A percentile compares a stretch with the other conserved stretches of the same genome.
Evolutionary conservation across 257 asterid species (phyloP).

Genomic region (Petunia axillaris): DNA sequence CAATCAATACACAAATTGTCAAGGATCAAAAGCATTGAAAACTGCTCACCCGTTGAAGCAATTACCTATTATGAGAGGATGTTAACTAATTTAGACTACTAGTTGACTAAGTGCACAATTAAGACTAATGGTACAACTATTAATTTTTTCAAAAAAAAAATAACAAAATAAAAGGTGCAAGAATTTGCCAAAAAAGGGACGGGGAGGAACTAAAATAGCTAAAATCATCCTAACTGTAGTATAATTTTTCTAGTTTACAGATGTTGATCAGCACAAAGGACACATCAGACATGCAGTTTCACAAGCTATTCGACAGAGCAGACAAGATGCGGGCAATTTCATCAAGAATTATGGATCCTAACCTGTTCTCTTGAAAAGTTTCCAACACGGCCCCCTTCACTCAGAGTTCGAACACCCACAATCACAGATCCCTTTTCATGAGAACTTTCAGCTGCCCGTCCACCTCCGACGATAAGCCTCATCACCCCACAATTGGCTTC

Average conservation of each 20-base stretch:
- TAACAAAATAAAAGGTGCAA: not conserved
- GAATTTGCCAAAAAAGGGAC: not conserved
- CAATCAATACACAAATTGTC: constrained; percentile 7
- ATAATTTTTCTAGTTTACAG: constrained; percentile 9
- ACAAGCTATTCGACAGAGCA: constrained; percentile 1
- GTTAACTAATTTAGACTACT: not conserved
- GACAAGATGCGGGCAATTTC: constrained; percentile 7
- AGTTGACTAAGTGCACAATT: constrained; percentile 3
- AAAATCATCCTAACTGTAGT: constrained; percentile 10
- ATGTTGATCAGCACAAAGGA: not conserved
- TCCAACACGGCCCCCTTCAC: constrained; percentile 99
- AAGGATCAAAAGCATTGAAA: not conserved
- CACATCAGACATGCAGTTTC: constrained; percentile 16
- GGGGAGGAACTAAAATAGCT: not conserved
- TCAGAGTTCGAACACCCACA: constrained; percentile 96
- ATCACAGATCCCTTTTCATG: constrained; percentile 88
- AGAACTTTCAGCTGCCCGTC: constrained; percentile 90
- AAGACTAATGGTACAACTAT: not conserved
- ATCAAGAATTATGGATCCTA: constrained; percentile 25
- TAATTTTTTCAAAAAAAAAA: not conserved
- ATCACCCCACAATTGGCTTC: constrained; percentile 98
- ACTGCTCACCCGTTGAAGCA: too few species aligned
- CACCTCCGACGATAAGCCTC: constrained; percentile 99
- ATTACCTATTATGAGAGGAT: not conserved
- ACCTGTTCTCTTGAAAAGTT: constrained; percentile 98